Evolutionary conservation across 2,329 filamentous ascomycete species (phyloP), one percentile per base, ranked within the genome.

Genomic region (Spiromastix sp.): DNA sequence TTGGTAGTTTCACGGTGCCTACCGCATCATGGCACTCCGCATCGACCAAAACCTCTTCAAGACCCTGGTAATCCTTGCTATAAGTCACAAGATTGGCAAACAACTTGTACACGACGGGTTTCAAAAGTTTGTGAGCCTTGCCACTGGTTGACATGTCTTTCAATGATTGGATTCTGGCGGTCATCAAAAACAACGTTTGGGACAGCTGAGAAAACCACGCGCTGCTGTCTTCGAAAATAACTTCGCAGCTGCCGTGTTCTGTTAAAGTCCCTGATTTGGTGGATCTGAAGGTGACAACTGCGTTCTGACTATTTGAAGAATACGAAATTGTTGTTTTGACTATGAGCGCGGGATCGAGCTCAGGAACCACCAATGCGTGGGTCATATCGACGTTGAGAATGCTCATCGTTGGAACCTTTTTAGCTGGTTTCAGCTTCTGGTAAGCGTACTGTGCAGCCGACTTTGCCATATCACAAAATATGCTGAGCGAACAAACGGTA

Each of bases 21-120:
- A 63, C 63, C 18, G 64, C 63, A 49, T 68, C 64, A 39, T 58
- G 59, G 9, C 56, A 55, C 29, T 52, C 48, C 43, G 66, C 70
- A 47, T 68, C 61, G 4, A 77, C 57, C 29, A 75, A 64, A 7
- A 77, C 35, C 19, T 76, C 16, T 13, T 34, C 24, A 12, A 34
- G 16, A 17, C 72, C 74, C 34, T 62, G 64, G 50, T 72, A 79
- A 24, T 62, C 61, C 6, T 50, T 54, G 11, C 65, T 60, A 42
- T 77, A 79, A 47, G 76, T 70, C 4, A 77, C 74, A 0, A 77
- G 56, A 27, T 70, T 66, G 8, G 56, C 48, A 46, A 75, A 74
- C 1, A 75, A 30, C 2, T 45, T 40, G 36, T 56, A 56, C 1
- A 40, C 43, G 48, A 53, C 52, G 12, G 7, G 7, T 7, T 7